Conservation (phyloP, 768 basidiomycete species). For the Pulveroboletus sp. region DNA sequence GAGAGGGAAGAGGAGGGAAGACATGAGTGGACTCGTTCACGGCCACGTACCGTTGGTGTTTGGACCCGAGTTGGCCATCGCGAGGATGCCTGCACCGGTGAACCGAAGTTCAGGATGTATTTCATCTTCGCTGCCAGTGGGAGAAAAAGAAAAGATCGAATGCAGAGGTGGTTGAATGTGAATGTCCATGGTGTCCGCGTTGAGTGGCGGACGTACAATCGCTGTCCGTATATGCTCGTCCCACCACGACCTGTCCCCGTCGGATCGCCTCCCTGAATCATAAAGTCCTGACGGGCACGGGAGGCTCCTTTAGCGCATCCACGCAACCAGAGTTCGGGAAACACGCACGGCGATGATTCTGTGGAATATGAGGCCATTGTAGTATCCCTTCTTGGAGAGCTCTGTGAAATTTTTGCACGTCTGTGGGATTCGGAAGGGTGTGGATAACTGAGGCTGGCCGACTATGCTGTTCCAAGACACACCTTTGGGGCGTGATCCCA, state of each 20-base stretch:
- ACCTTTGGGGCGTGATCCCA: constrained; percentile 85
- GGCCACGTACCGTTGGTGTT: constrained; percentile 68
- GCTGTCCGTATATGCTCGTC: constrained; percentile 83
- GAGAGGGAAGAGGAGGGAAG: neutral
- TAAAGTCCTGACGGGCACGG: constrained; percentile 67
- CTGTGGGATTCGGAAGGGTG: constrained; percentile 37
- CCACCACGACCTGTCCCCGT: constrained; percentile 94
- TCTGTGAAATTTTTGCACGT: constrained; percentile 95
- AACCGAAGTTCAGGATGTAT: constrained; percentile 87
- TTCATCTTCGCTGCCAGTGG: constrained; percentile 69
- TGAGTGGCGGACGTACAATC: constrained; percentile 53
- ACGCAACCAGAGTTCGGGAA: neutral
- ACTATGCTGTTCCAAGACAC: constrained; percentile 8
- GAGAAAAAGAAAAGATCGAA: neutral
- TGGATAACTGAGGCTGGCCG: neutral
- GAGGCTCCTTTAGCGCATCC: neutral
- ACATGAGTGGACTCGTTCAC: neutral
- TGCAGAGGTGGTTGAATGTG: neutral
- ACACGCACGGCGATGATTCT: constrained; percentile 72
- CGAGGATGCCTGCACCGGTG: constrained; percentile 93
- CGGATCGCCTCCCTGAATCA: constrained; percentile 95
- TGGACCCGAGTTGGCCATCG: constrained; percentile 97
- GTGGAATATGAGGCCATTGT: constrained; percentile 87
- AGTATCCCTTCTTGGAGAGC: constrained; percentile 87
- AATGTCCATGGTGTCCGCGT: too few relatives aligned